Evolutionary conservation across 371 early-diverging fungal species (phyloP).

Genomic region (Mucor mucedo): DNA sequence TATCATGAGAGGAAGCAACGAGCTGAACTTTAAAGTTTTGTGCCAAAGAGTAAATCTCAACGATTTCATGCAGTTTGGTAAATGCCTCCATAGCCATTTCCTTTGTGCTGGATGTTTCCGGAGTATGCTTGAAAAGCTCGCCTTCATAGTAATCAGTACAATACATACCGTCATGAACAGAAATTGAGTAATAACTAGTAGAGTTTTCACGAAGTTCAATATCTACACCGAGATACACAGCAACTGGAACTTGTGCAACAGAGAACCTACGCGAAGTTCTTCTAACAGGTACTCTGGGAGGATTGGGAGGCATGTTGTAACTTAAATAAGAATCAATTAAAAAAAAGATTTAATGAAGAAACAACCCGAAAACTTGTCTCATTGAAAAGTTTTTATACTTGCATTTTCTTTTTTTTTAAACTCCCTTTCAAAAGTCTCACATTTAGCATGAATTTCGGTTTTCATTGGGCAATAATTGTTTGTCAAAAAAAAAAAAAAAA

Average conservation of each 20-base stretch:
- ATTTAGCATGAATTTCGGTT: constrained; percentile 15
- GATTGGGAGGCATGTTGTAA: constrained; percentile 40
- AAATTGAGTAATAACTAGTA: constrained; percentile 45
- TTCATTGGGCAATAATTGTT: constrained; percentile 3
- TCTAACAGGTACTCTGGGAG: constrained; percentile 32
- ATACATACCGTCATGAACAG: constrained; percentile 68
- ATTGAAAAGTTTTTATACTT: constrained; percentile 2
- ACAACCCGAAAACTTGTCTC: constrained; percentile 2
- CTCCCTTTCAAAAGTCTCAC: not conserved
- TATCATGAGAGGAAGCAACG: constrained; percentile 46
- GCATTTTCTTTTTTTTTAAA: not conserved
- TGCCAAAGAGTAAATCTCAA: constrained; percentile 46
- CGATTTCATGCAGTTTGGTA: constrained; percentile 41
- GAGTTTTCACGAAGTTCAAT: constrained; percentile 45
- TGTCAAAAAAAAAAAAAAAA: too few relatives aligned
- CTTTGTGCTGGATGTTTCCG: not conserved
- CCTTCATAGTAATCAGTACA: constrained; percentile 57
- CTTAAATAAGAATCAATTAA: not conserved
- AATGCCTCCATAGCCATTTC: constrained; percentile 39
- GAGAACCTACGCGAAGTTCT: constrained; percentile 44
- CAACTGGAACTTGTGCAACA: constrained; percentile 42
- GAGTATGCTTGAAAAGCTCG: constrained; percentile 25
- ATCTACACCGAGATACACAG: constrained; percentile 68
- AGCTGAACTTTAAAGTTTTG: constrained; percentile 65
- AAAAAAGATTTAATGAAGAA: not conserved